Conservation (phyloP, 2,329 filamentous ascomycete species). For the Claviceps maximensis region DNA sequence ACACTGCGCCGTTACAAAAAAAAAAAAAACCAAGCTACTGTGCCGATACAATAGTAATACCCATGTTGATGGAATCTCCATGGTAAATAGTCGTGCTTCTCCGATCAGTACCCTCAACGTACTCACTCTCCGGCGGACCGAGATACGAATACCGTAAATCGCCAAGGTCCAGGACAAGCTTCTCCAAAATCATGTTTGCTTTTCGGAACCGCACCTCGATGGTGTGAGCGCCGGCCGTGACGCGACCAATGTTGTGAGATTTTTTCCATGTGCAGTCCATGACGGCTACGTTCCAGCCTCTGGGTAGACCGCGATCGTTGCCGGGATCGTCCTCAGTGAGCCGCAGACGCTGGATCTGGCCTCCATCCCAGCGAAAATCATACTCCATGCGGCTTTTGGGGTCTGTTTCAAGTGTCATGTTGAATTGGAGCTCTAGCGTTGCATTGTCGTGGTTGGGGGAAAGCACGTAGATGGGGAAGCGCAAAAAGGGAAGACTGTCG, state of each 20-base stretch:
- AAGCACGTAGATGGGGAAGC: constrained; percentile 21
- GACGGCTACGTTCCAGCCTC: constrained; percentile 34
- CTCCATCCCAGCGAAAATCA: constrained; percentile 33
- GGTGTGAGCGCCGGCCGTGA: constrained; percentile 15
- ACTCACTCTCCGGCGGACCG: constrained; percentile 19
- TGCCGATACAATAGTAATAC: constrained; percentile 1
- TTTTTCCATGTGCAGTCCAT: constrained; percentile 36
- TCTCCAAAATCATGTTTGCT: constrained; percentile 24
- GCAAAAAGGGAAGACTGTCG: constrained; percentile 11
- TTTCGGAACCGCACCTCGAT: constrained; percentile 18
- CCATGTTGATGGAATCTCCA: constrained; percentile 4
- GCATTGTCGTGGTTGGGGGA: constrained; percentile 10
- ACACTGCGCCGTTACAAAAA: no score
- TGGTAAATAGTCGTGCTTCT: not conserved
- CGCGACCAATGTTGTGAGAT: constrained; percentile 17
- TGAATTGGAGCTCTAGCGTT: constrained; percentile 22
- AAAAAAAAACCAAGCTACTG: not conserved
- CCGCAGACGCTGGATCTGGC: constrained; percentile 17
- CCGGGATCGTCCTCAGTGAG: constrained; percentile 16
- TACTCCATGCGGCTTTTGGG: constrained; percentile 35
- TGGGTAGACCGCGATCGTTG: constrained; percentile 26
- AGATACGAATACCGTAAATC: constrained; percentile 22
- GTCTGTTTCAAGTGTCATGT: constrained; percentile 34
- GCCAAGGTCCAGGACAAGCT: constrained; percentile 21
- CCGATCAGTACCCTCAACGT: constrained; percentile 4